Conservation (phyloP, 495 filamentous ascomycete species). For the Geoglossum glabrum region DNA sequence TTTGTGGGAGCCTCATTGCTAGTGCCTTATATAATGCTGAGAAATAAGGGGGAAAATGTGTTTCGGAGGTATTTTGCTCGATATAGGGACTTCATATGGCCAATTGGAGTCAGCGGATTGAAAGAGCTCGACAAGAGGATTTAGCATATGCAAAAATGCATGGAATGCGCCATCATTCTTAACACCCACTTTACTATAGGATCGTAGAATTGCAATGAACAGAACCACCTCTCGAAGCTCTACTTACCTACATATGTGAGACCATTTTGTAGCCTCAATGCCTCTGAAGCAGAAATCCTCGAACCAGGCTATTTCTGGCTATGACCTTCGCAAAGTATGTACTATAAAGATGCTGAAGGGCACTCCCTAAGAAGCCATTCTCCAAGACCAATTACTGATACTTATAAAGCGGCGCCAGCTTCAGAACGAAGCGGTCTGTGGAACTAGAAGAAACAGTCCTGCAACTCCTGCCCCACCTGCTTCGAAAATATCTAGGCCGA, state of each 20-base stretch:
- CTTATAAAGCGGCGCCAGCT: background rate
- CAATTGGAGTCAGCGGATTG: no score
- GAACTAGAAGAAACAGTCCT: background rate
- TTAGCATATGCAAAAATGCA: no score
- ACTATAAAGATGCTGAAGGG: background rate
- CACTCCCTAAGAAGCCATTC: background rate
- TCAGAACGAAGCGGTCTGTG: background rate
- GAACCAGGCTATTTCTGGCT: no score
- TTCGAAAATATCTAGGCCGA: background rate
- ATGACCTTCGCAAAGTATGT: no score
- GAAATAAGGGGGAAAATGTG: no score
- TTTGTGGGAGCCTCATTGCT: no score
- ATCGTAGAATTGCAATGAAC: background rate
- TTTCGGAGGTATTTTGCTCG: no score
- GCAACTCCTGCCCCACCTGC: background rate
- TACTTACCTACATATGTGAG: background rate
- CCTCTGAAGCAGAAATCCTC: no score
- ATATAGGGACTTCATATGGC: no score
- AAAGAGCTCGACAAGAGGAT: no score
- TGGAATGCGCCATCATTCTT: background rate
- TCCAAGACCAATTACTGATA: background rate
- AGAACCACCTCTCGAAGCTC: background rate
- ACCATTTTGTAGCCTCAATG: background rate
- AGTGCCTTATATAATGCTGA: no score
- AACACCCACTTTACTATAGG: background rate